phyloP scores from a whole-genome alignment of 352 stramenopile species.

The Pythium phragmitis region DNA sequence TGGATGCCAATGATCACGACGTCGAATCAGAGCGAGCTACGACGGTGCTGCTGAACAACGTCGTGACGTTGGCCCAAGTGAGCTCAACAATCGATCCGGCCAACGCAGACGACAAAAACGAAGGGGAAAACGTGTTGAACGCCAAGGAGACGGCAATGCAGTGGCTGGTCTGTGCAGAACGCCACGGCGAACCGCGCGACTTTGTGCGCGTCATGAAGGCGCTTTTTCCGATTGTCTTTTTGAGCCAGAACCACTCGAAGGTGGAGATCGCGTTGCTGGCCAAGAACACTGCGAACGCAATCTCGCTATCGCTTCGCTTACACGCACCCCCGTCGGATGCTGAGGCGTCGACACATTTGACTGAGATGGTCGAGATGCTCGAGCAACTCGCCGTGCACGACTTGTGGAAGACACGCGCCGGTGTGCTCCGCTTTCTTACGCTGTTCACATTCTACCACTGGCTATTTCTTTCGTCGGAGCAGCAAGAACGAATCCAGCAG shows the following conservation, averaged over 20 bases:
- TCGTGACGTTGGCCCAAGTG: slow-evolving; percentile 13
- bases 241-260: slow-evolving; percentile 68
- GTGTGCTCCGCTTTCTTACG: slow-evolving; percentile 71
- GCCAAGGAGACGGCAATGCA: slow-evolving; percentile 72
- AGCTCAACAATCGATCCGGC: neutral
- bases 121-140: slow-evolving; percentile 33
- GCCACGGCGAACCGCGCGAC: slow-evolving; percentile 44
- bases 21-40: neutral
- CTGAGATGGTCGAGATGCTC: slow-evolving; percentile 38
- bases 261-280: slow-evolving; percentile 64
- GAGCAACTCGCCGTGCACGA: slow-evolving; percentile 40
- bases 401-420: slow-evolving; percentile 69
- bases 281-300: slow-evolving; percentile 54
- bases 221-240: slow-evolving; percentile 63
- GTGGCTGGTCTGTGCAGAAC: slow-evolving; percentile 58
- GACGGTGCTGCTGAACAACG: slow-evolving; percentile 14
- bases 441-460: slow-evolving; percentile 79
- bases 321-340: slow-evolving; percentile 27
- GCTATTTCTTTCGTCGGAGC: slow-evolving; percentile 39
- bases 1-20: slow-evolving; percentile 23
- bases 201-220: slow-evolving; percentile 43
- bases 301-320: slow-evolving; percentile 59
- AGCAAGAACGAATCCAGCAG: slow-evolving; percentile 48
- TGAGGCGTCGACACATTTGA: slow-evolving; percentile 14
- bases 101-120: neutral